Base-by-base conservation (phyloP, 225 moss, liverwort and hornwort species). In the Polytrichum formosum region DNA sequence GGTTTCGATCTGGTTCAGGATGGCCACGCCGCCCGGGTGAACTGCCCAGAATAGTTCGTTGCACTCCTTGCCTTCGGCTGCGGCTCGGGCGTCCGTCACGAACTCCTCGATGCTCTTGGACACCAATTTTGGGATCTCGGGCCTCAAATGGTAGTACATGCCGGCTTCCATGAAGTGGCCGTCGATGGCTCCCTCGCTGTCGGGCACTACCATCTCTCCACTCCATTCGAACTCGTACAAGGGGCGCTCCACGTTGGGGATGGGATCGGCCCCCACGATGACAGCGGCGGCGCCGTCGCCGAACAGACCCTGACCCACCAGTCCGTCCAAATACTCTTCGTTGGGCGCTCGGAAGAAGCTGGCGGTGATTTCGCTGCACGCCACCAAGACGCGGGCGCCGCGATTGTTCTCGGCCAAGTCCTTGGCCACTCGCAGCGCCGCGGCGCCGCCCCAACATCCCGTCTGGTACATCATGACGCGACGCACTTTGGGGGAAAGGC, bases 201-300 rank as follows among this genome's bases (percentile, higher is more conserved):
- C 81, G 3, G 81, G 79, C 33, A 88, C 72, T 28, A 88, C 74
- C 29, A 76, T 84, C 72, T 83, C 80, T 4, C 78, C 83, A 53
- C 72, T 70, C 84, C 81, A 84, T 63, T 81, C 80, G 26, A 87
- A 72, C 66, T 87, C 87, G 26, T 65, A 87, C 30, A 87, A 63
- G 19, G 84, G 79, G 54, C 65, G 67, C 72, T 87, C 87, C 26
- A 72, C 5, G 0, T 5, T 5, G 18, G 73, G 69, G 23, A 76
- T 74, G 9, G 87, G 81, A 63, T 87, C 87, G 21, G 87, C 68
- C 22, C 87, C 87, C 55, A 87, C 65, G 21, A 87, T 77, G 18
- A 87, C 74, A 10, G 81, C 87, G 2, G 84, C 73, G 18, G 81
- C 84, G 13, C 87, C 87, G n/a, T 87, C 87, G 54, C 87, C 80